A percentile compares a stretch with the other conserved stretches of the same genome.
Evolutionary conservation across 805 yeast genomes (phyloP).

Genomic region (Allodekkera sacchari): DNA sequence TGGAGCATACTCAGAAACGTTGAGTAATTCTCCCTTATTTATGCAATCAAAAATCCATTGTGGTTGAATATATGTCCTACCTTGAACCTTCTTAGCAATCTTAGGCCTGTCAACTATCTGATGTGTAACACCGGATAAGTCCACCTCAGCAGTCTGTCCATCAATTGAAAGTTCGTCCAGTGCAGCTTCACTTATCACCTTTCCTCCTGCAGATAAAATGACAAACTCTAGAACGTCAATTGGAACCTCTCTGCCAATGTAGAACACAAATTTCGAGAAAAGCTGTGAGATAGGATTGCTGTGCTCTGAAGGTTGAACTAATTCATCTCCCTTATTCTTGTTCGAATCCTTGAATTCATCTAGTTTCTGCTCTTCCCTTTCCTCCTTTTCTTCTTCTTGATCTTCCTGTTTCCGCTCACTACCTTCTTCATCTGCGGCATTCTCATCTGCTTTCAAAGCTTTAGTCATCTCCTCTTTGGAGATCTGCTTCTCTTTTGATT

Average conservation of each 20-base stretch:
- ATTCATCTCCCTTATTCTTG: conserved; percentile 58
- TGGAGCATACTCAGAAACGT: conserved; percentile 80
- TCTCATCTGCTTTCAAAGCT: conserved; percentile 47
- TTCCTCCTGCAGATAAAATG: conserved; percentile 80
- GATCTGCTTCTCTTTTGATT: conserved; percentile 29
- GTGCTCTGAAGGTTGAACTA: conserved; percentile 61
- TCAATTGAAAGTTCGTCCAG: conserved; percentile 59
- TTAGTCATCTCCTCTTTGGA: conserved; percentile 34
- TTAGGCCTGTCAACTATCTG: conserved; percentile 93
- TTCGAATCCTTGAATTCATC: conserved; percentile 65
- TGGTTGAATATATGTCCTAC: conserved; percentile 92
- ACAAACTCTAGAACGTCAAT: conserved; percentile 84
- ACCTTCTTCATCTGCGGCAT: conserved; percentile 26
- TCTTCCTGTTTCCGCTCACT: conserved; percentile 30
- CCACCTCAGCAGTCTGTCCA: conserved; percentile 39
- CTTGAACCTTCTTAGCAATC: conserved; percentile 66
- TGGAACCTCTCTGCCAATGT: conserved; percentile 92
- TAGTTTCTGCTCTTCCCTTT: conserved; percentile 41
- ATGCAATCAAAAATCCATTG: conserved; percentile 96
- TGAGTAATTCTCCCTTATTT: conserved; percentile 65
- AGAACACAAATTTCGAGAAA: conserved; percentile 72
- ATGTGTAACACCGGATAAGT: conserved; percentile 72
- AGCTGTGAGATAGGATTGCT: conserved; percentile 56
- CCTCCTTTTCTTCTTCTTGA: conserved; percentile 28
- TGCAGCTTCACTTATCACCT: conserved; percentile 76